Conservation (phyloP, 495 filamentous ascomycete species). For the Aspergillus kassunensis region DNA sequence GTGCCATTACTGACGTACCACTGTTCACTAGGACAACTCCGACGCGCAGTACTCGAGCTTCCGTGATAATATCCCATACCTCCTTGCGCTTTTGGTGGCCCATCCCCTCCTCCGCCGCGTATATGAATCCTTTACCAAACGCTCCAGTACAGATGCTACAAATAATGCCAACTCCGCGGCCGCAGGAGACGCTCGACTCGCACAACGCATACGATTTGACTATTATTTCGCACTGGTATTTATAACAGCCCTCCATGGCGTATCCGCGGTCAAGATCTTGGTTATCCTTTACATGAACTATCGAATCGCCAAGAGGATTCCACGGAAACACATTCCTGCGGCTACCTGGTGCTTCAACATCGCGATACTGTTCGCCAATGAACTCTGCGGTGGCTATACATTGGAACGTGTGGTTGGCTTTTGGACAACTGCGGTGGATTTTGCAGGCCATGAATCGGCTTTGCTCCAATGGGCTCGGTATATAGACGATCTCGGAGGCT, state of each 20-base stretch:
- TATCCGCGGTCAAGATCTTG: slow-evolving; percentile 78
- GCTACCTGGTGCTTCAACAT: slow-evolving; percentile 97
- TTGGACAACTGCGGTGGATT: slow-evolving; percentile 37
- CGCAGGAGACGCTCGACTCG: slow-evolving; percentile 61
- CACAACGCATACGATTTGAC: slow-evolving; percentile 82
- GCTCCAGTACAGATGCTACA: slow-evolving; percentile 1
- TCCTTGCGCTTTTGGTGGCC: slow-evolving; percentile 62
- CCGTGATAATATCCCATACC: slow-evolving; percentile 79
- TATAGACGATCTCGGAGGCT: slow-evolving; percentile 73
- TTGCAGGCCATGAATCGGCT: slow-evolving; percentile 27
- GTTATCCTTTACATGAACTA: slow-evolving; percentile 79
- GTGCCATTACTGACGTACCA: neutral
- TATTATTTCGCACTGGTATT: slow-evolving; percentile 76
- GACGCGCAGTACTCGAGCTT: slow-evolving; percentile 87
- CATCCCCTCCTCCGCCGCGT: slow-evolving; percentile 74
- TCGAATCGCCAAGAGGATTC: slow-evolving; percentile 64
- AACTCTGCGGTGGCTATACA: slow-evolving; percentile 73
- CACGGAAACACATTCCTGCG: slow-evolving; percentile 60
- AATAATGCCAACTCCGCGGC: slow-evolving; percentile 21
- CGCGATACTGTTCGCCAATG: slow-evolving; percentile 80
- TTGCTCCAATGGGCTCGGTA: slow-evolving; percentile 56
- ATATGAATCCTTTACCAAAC: slow-evolving; percentile 50
- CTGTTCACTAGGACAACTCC: slow-evolving; percentile 66
- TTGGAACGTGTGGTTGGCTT: slow-evolving; percentile 57
- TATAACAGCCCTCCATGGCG: slow-evolving; percentile 74